Evolutionary conservation across 2,329 filamentous ascomycete species (phyloP).

Genomic region (Colletotrichum trifolii): DNA sequence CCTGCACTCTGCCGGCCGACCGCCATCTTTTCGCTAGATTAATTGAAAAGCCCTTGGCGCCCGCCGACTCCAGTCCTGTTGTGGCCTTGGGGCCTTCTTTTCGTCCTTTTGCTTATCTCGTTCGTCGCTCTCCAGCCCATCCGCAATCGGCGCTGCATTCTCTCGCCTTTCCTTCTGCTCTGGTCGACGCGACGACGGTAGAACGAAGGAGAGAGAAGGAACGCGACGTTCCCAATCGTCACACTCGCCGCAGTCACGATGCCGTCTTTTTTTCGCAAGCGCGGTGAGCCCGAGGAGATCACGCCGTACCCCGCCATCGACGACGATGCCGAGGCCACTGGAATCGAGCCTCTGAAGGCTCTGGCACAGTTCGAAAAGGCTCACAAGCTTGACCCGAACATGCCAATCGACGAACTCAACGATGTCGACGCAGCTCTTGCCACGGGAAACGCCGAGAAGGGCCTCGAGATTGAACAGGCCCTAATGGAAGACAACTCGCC

Average conservation of each 20-base stretch:
- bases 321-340: conserved; percentile 52
- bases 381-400: conserved; percentile 73
- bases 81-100: conserved; percentile 34
- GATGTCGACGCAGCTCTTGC: conserved; percentile 69
- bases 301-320: conserved; percentile 53
- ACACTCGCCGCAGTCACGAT: conserved; percentile 41
- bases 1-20: conserved; percentile 33
- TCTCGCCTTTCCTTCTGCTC: conserved; percentile 32
- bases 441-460: conserved; percentile 65
- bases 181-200: conserved; percentile 14
- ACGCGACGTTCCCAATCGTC: conserved; percentile 3
- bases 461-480: conserved; percentile 67
- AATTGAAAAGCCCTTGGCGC: conserved; percentile 33
- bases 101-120: conserved; percentile 31
- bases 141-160: conserved; percentile 31
- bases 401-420: conserved; percentile 71
- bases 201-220: conserved; percentile 30
- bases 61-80: conserved; percentile 32
- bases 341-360: conserved; percentile 55
- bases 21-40: conserved; percentile 30
- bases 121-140: conserved; percentile 30
- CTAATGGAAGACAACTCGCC: conserved; percentile 73
- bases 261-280: conserved; percentile 56
- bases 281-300: conserved; percentile 58
- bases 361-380: conserved; percentile 68